Evolutionary conservation across 176 grass and related monocot species (phyloP).

Genomic region (Calamus simplicifolius): DNA sequence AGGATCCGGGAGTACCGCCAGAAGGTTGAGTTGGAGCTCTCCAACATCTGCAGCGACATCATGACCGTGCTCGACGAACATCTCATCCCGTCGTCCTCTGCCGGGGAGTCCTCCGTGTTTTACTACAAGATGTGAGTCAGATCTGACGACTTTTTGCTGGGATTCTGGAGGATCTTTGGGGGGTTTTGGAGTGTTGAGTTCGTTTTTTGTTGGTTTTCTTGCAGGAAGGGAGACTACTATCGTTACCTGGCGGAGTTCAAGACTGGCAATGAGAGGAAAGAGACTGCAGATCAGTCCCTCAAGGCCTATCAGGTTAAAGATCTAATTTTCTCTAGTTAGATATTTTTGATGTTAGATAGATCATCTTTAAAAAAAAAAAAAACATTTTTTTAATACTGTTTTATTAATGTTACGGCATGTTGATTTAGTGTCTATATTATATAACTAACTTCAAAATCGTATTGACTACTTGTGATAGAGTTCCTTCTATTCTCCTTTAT

Average conservation of each 20-base stretch:
- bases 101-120: slow-evolving; percentile 48
- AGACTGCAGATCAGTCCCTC: slow-evolving; percentile 39
- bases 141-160: background rate
- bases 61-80: slow-evolving; percentile 48
- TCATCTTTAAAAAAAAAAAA: too few species aligned
- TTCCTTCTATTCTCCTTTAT: too few species aligned
- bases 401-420: too few species aligned
- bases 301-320: slow-evolving; percentile 46
- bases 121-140: slow-evolving; percentile 58
- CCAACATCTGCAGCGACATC: slow-evolving; percentile 43
- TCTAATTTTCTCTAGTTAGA: background rate
- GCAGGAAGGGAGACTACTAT: slow-evolving; percentile 69
- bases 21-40: slow-evolving; percentile 45
- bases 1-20: slow-evolving; percentile 27
- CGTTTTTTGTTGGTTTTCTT: slow-evolving; percentile 20
- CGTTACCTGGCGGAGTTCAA: slow-evolving; percentile 62
- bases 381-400: too few species aligned
- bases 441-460: too few species aligned
- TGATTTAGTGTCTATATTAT: too few species aligned
- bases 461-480: too few species aligned
- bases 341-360: too few species aligned
- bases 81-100: slow-evolving; percentile 40
- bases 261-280: slow-evolving; percentile 32
- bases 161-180: background rate
- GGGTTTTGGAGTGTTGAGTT: background rate